phyloP scores from a whole-genome alignment of 23 red algal genomes.

The Cyanidioschyzon merolae region DNA sequence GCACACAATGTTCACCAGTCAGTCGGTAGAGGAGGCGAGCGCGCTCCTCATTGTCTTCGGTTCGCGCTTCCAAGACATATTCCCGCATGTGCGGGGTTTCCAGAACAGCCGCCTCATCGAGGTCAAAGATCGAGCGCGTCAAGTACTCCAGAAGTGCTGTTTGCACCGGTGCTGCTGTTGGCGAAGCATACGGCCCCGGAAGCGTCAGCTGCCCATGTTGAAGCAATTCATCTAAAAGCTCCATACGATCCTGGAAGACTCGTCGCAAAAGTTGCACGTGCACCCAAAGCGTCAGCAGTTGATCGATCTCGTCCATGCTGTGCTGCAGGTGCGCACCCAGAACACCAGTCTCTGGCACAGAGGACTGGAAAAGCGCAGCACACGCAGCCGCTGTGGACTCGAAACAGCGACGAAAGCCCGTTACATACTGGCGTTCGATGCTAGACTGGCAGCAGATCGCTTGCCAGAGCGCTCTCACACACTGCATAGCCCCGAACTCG shows the following conservation, averaged over 20 bases:
- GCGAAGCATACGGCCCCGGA: not conserved
- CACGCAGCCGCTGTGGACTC: not conserved
- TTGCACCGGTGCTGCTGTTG: not conserved
- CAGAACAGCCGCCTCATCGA: not conserved
- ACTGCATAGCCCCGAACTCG: too few relatives aligned
- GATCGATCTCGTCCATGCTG: not conserved
- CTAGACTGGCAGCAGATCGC: too few relatives aligned
- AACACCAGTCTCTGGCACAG: not conserved
- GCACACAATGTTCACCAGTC: not conserved
- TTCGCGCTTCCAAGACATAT: not conserved
- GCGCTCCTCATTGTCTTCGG: not conserved
- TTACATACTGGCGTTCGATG: not conserved
- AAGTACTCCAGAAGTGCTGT: not conserved
- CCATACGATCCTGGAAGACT: not conserved
- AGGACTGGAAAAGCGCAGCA: not conserved
- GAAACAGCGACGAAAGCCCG: not conserved
- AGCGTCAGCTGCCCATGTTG: not conserved
- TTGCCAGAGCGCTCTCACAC: too few relatives aligned
- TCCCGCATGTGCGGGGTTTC: not conserved
- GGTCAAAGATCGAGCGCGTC: not conserved
- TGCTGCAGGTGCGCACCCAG: not conserved
- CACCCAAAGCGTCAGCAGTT: not conserved
- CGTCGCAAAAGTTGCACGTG: not conserved
- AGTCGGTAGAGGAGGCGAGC: not conserved
- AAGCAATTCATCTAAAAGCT: not conserved